These are phyloP conservation scores for Zelopaecilomyces penicillatus DNA, from an alignment of 2,329 filamentous ascomycete species.

Conservation along the genomic window DNA sequence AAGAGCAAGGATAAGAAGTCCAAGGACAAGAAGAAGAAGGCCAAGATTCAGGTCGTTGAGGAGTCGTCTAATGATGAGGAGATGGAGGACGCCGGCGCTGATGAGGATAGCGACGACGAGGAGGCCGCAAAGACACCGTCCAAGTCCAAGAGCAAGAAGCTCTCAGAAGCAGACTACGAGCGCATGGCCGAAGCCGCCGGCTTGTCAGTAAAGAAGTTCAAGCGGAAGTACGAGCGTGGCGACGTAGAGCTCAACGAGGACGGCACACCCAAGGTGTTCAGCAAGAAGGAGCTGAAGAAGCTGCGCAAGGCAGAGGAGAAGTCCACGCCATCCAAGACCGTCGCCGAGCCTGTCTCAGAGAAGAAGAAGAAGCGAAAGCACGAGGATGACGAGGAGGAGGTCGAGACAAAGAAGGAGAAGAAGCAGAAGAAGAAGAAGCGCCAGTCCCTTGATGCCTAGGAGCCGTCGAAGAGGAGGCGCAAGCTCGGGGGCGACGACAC, in stretches of 20 bases:
- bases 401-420: conserved; percentile 51
- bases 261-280: conserved; percentile 57
- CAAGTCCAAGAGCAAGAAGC: conserved; percentile 30
- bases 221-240: conserved; percentile 68
- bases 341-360: conserved; percentile 17
- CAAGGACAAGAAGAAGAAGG: conserved; percentile 33
- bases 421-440: conserved; percentile 43
- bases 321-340: conserved; percentile 34
- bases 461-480: conserved; percentile 9
- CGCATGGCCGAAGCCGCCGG: conserved; percentile 57
- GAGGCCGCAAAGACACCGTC: conserved; percentile 24
- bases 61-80: conserved; percentile 32
- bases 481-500: background rate
- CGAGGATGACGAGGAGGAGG: conserved; percentile 52
- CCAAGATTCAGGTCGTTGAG: conserved; percentile 31
- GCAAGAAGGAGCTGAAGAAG: conserved; percentile 73
- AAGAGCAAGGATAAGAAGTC: conserved; percentile 34
- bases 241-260: conserved; percentile 60
- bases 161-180: conserved; percentile 49
- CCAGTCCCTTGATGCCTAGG: conserved; percentile 26
- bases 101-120: conserved; percentile 27
- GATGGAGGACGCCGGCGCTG: conserved; percentile 32
- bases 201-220: conserved; percentile 67
- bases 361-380: conserved; percentile 66
- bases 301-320: conserved; percentile 53